These are phyloP conservation scores for Aspergillus sp. DNA, from an alignment of 2,329 filamentous ascomycete genomes.

Conservation along the genomic window DNA sequence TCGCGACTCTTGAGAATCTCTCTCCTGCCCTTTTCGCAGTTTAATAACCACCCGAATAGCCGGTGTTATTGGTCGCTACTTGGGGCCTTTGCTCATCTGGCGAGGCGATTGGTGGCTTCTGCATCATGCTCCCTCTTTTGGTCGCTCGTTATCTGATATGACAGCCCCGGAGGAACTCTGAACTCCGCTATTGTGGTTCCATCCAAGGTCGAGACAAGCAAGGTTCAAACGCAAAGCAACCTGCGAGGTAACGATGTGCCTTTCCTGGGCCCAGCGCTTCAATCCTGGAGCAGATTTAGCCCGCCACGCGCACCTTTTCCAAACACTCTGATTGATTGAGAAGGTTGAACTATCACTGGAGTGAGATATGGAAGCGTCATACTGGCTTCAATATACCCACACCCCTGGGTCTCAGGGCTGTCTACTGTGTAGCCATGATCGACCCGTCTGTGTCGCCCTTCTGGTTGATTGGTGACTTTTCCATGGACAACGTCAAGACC, in stretches of 20 bases:
- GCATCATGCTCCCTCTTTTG: too few species aligned
- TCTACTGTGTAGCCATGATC: background rate
- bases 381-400: background rate
- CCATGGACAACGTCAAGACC: constrained; percentile 5
- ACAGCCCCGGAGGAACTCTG: too few species aligned
- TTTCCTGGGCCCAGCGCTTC: background rate
- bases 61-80: too few species aligned
- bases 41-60: background rate
- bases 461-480: background rate
- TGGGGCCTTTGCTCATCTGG: too few species aligned
- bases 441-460: background rate
- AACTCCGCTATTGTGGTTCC: background rate
- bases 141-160: too few species aligned
- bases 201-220: background rate
- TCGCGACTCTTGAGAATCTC: too few species aligned
- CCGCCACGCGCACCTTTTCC: background rate
- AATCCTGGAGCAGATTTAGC: too few species aligned
- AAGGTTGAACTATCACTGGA: background rate
- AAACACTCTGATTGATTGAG: background rate
- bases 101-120: too few species aligned
- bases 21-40: background rate
- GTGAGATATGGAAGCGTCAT: background rate
- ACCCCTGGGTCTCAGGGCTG: background rate
- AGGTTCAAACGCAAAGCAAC: background rate
- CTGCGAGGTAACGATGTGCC: background rate